Percentiles rank a stretch among this genome's conserved stretches.
These are phyloP conservation scores for Suhomyces atakaporum DNA, from an alignment of 1,139 yeast species.

Conservation along the genomic window DNA sequence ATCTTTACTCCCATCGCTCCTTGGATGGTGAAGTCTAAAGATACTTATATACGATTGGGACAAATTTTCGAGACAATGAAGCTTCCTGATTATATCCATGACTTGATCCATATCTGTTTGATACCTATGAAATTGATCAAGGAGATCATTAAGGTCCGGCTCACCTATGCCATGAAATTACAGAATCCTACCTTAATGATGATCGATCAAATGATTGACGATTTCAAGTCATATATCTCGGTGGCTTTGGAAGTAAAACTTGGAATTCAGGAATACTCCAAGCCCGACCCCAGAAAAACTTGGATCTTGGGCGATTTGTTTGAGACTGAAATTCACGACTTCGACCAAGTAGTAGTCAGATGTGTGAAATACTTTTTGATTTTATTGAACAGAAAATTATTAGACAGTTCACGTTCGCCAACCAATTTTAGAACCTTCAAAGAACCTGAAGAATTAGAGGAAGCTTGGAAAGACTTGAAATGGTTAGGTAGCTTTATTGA, in stretches of 20 bases:
- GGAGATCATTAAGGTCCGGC: constrained; percentile 75
- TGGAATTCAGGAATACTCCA: constrained; percentile 63
- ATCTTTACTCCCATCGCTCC: constrained; percentile 64
- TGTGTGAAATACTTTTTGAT: constrained; percentile 75
- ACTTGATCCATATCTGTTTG: constrained; percentile 63
- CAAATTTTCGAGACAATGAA: constrained; percentile 67
- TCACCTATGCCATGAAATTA: constrained; percentile 75
- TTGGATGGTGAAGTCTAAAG: constrained; percentile 77
- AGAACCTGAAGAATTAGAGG: constrained; percentile 87
- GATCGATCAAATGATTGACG: constrained; percentile 92
- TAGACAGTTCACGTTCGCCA: constrained; percentile 70
- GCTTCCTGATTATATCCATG: constrained; percentile 72
- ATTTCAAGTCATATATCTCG: constrained; percentile 74
- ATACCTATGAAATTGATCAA: constrained; percentile 82
- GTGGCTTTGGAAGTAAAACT: constrained; percentile 77
- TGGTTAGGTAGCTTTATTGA: constrained; percentile 70
- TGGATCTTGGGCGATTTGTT: constrained; percentile 75
- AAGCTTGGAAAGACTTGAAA: constrained; percentile 73
- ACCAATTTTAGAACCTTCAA: constrained; percentile 78
- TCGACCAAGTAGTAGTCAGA: constrained; percentile 71
- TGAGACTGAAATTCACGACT: constrained; percentile 56
- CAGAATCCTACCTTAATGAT: constrained; percentile 92
- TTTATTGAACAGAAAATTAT: constrained; percentile 70
- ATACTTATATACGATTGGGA: constrained; percentile 64
- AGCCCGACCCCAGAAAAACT: constrained; percentile 60